Percentiles rank a stretch among this genome's conserved stretches.
phyloP scores from a whole-genome alignment of 352 stramenopile genomes.

The Blastocystis sp. region DNA sequence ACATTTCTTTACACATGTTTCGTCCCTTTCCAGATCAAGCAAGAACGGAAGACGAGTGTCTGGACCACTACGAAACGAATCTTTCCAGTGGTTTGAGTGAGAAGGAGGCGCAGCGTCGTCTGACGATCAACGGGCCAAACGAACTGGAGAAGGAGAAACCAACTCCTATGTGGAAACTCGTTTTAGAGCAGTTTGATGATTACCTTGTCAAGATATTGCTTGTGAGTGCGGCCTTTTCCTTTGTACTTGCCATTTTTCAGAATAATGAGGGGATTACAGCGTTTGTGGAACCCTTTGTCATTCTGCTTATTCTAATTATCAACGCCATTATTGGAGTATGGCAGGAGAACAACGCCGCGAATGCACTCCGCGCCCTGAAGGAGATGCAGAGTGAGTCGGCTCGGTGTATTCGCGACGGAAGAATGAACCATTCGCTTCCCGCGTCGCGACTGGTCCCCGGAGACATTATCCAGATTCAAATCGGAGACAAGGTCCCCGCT shows the following conservation, averaged over 20 bases:
- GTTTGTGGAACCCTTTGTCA: slow-evolving; percentile 92
- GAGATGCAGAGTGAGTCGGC: slow-evolving; percentile 82
- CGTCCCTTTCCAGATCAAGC: not conserved
- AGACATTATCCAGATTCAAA: slow-evolving; percentile 79
- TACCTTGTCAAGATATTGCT: slow-evolving; percentile 90
- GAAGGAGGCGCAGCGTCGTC: not conserved
- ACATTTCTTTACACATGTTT: not conserved
- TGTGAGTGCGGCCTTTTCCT: slow-evolving; percentile 81
- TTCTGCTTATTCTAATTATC: slow-evolving; percentile 85
- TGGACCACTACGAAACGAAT: not conserved
- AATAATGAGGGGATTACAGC: slow-evolving; percentile 70
- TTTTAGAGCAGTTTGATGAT: slow-evolving; percentile 96
- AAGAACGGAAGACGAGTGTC: not conserved
- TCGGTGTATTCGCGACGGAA: slow-evolving; percentile 58
- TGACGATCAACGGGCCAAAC: slow-evolving; percentile 66
- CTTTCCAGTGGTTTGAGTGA: not conserved
- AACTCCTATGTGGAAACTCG: slow-evolving; percentile 79
- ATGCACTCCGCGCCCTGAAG: slow-evolving; percentile 83
- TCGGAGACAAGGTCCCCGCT: slow-evolving; percentile 90
- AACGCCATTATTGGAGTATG: slow-evolving; percentile 90
- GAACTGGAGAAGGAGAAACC: slow-evolving; percentile 76
- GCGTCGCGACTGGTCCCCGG: slow-evolving; percentile 82
- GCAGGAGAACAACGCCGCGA: slow-evolving; percentile 83
- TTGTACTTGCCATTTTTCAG: slow-evolving; percentile 77
- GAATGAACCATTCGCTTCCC: slow-evolving; percentile 62